Evolutionary conservation across 345 rosid genomes (phyloP), one percentile per base, ranked within the genome.

Genomic region (Melaleuca quinquenervia): DNA sequence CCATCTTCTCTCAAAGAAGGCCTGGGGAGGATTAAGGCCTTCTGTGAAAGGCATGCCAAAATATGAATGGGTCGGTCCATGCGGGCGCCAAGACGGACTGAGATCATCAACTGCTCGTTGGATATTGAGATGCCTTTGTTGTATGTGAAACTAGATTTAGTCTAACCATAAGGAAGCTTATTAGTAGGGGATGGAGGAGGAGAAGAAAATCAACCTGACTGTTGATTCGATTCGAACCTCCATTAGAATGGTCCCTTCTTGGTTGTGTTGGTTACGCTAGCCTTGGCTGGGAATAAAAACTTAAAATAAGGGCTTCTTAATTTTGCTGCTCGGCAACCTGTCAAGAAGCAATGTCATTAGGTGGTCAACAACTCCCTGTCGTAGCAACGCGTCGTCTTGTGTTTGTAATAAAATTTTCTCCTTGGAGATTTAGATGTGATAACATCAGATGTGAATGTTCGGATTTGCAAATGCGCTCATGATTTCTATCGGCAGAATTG

Each of bases 1-100:
- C 93, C 93, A 49, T 90, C 91, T 64, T 82, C 87, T 54, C 96
- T 96, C 53, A 94, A 93, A 90, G 96, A 88, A 32, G 98, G 97
- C 53, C 90, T 96, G 52, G 89, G 82, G 51, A 93, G 98, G 90
- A 84, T 95, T 0, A 91, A 94, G 82, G 91, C 91, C 85, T 96
- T 95, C 88, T 91, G 83, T 84, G 58, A 88, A 50, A 93, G 96
- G 87, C 94, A 95, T 89, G 91, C 92, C 89, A 94, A 91, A 91
- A 89, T 86, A 84, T 51, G 29, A 84, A 87, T 50, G 29, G 10
- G 48, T 14, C 75, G 29, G 32, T 55, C 51, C 52, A 36, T n/a
- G 5, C 51, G 14, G 24, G 48, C 1, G 76, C 18, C 41, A 48
- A 27, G 11, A 83, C 27, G 13, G 82, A 8, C 49, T 29, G 52